Base-by-base conservation (phyloP, 2,329 filamentous ascomycete species). In the Aureobasidium pullulans region DNA sequence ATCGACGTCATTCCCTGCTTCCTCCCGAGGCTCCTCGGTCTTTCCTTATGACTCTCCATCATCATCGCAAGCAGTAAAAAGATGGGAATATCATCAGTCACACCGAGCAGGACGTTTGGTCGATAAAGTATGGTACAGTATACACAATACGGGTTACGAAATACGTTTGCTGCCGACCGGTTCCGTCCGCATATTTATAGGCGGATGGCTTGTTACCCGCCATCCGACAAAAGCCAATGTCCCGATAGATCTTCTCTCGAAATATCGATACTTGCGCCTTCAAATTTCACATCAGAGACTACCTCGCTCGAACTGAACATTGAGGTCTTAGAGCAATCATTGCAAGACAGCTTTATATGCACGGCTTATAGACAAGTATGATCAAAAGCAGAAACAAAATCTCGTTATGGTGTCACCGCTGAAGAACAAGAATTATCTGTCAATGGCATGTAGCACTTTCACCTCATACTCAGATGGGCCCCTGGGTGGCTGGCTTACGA, bases 111-210 rank as follows among this genome's bases (percentile, higher is more conserved):
- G 39, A 39, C 32, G 34, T n/a, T 52, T 39, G 34, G 16, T 37
- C 34, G 48, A 52, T 52, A 52, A 52, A 52, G 48, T 29, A 40
- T 37, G 13, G 3, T 13, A 29, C 2, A 39, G 23, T 11, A 31
- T 34, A 29, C 23, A 23, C 23, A 16, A 50, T 40, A 52, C 7
- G 44, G 15, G 19, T 7, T 50, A 16, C 3, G 19, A 39, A 52
- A 10, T 42, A 28, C 23, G 34, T 42, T 23, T 3, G 19, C 9
- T 32, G 49, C 49, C 49, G 49, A 9, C 37, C 28, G 28, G 1
- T 42, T 53, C 49, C 49, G 49, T 15, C 28, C 28, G n/a, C 23
- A 15, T 53, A 53, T 52, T 28, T 42, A 53, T 42, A 53, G 37
- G 49, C 49, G 49, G 37, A 11, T 53, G n/a, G 9, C 31, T 15